Evolutionary conservation across 768 basidiomycete species (phyloP), one percentile per base, ranked within the genome.

Genomic region (Phaeotremella fagi): DNA sequence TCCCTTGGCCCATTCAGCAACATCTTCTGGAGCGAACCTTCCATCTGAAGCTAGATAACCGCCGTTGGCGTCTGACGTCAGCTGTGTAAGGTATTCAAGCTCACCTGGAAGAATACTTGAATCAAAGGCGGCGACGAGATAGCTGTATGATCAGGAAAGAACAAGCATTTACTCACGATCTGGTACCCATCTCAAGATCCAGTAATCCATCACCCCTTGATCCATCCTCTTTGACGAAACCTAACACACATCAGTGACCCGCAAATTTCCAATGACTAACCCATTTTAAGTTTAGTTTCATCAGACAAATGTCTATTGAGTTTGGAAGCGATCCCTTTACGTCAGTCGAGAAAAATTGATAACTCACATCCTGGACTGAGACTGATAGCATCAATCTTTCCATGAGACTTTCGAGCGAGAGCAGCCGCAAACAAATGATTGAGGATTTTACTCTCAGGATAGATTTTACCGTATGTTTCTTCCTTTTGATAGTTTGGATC

Each of bases 161-260:
- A n/a, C n/a, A n/a, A n/a, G n/a, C n/a, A n/a, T n/a, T n/a, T 2
- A 46, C 54, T 42, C 25, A 55, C 46, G 54, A 49, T 29, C 27
- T 4, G 23, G 29, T 52, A 9, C 51, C 51, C 22, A 24, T 2
- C 16, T 52, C 29, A 4, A 46, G n/a, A 14, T 18, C 31, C 23
- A 14, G 24, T 29, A 44, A 18, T 33, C 35, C 35, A 9, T 29
- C 36, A 23, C 37, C 38, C 1, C 27, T 9, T 11, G 6, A 46
- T 11, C 55, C 55, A 24, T 51, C 50, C 28, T 45, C 55, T 14
- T 51, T 42, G 45, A 51, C 18, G 45, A 57, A 51, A 31, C 55
- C 54, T 55, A 20, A 4, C 15, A 3, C 20, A 5, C 20, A 37
- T 14, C 6, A 5, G n/a, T 9, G 33, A 20, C 15, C n/a, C n/a